Base-by-base conservation (phyloP, 768 basidiomycete genomes). In the Rhizopogon rudus region DNA sequence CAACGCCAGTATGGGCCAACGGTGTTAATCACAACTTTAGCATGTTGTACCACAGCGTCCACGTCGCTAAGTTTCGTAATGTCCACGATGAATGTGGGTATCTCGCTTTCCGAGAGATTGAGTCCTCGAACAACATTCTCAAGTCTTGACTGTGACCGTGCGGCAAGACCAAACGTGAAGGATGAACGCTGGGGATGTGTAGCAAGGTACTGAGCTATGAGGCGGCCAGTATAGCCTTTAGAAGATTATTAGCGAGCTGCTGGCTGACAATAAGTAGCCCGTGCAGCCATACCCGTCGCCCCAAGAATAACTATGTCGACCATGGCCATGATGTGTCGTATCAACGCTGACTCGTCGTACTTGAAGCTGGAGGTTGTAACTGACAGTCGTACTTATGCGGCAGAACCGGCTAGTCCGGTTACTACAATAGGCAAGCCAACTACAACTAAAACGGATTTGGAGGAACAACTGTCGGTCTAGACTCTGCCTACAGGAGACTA, bases 1-100 rank as follows among this genome's bases (percentile, higher is more conserved):
- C 78, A 88, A 6, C 66, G 65, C 79, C 81, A 85, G 65, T 79
- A 93, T 2, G 91, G 90, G 1, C 91, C 91, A 33, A 88, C 81
- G 31, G 84, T 73, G 63, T 88, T 91, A 55, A 93, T 84, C 52
- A 94, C 81, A 17, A 93, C 85, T 44, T 78, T 78, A 5, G 82
- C 74, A 16, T 66, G 65, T 61, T 76, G 78, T 14, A 93, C 84
- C 2, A 75, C 80, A 2, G 63, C 68, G 49, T 87, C 83, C 3
- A 93, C 67, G 29, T 82, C 76, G 10, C 74, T 70, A 5, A 62
- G 63, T 8, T 81, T 74, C 8, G 78, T 75, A 7, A 90, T 81
- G 59, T 93, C 89, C 12, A 89, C 73, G 39, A 81, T 69, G 20
- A 84, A 74, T 29, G 73, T 59, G 43, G 65, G 67, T 55, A 87